Conservation (phyloP, 225 moss, liverwort and hornwort species). For the Marchantia paleacea region DNA sequence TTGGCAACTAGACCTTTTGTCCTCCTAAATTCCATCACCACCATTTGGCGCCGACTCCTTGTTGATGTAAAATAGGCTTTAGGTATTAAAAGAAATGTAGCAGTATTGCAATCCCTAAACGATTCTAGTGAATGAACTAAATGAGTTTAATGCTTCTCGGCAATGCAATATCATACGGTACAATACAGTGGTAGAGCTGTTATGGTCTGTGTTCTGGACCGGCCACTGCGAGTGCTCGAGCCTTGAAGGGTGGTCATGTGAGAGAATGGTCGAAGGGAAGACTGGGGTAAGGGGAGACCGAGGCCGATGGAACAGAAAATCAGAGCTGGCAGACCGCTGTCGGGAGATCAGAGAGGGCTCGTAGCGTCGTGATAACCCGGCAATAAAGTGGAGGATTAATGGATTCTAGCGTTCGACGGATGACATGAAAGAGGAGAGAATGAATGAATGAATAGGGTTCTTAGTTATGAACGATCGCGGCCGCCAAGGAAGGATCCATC, state of each 20-base stretch:
- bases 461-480: background rate
- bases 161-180: background rate
- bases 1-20: too few species aligned
- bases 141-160: background rate
- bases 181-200: background rate
- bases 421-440: background rate
- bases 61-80: too few species aligned
- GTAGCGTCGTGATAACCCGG: background rate
- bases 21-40: too few species aligned
- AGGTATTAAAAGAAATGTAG: too few species aligned
- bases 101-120: too few species aligned
- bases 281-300: too few species aligned
- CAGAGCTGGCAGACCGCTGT: constrained; percentile 5
- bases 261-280: too few species aligned
- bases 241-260: too few species aligned
- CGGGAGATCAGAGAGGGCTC: background rate
- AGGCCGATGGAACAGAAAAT: background rate
- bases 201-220: background rate
- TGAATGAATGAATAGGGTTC: background rate
- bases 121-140: background rate
- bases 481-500: background rate
- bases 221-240: background rate
- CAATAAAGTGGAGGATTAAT: background rate
- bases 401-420: background rate
- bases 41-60: too few species aligned